Evolutionary conservation across 2,329 filamentous ascomycete species (phyloP), one percentile per base, ranked within the genome.

Genomic region (Ophiocordyceps camponoti-rufipedis): DNA sequence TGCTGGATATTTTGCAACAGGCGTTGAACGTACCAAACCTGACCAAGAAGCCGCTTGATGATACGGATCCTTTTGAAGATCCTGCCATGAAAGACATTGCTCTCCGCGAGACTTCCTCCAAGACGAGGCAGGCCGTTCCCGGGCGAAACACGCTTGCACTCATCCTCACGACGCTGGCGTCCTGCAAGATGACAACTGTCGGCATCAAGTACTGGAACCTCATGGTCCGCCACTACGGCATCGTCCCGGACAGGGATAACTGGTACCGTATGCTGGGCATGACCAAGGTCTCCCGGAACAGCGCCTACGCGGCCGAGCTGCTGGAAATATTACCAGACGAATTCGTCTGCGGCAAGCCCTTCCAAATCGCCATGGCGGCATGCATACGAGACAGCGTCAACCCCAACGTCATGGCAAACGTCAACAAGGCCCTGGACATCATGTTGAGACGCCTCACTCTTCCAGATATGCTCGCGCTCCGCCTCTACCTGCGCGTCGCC

Each of bases 361-460:
- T 87, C 63, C 74, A 75, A 45, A 72, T 85, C 42, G 85, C 82
- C 45, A 77, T 95, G 67, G 71, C 72, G 50, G 71, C 77, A 5
- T 94, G 87, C 59, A 65, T 76, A 23, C 74, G 80, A 47, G 86
- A 95, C 65, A 81, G 78, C 55, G 78, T 79, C 46, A 94, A 93
- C 58, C 68, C 60, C n/a, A 73, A 80, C 45, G 74, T 75, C 19
- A 72, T 94, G 51, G 62, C 67, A 3, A 71, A 82, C 51, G 82
- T 84, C 5, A 75, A 68, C 44, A 61, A 67, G 44, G 67, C 94
- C 28, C 63, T 94, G 29, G 67, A 78, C 45, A 58, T 74, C 44
- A 87, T 88, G 80, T 45, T 57, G 35, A 44, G 47, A 23, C 54
- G 56, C 18, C 55, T 60, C 44, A 40, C 56, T 11, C 56, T 64